A percentile compares a stretch with the other conserved stretches of the same genome.
phyloP scores from a whole-genome alignment of 2,329 filamentous ascomycete genomes.

The Aspergillus floridensis region DNA sequence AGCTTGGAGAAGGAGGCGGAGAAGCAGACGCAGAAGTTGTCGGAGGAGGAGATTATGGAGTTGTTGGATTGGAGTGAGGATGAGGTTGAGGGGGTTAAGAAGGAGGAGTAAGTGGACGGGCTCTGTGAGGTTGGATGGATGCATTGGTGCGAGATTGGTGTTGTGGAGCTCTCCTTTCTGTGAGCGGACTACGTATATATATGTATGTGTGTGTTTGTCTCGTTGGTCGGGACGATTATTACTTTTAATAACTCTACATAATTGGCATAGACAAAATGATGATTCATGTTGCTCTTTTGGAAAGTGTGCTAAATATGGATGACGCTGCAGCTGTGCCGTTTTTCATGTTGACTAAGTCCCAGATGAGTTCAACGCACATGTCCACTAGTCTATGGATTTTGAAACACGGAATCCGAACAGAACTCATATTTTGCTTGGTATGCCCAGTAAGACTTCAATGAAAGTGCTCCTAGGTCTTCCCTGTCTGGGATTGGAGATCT shows the following conservation, averaged over 20 bases:
- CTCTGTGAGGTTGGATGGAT: too few species aligned
- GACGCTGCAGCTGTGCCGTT: too few species aligned
- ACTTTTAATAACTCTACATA: neutral
- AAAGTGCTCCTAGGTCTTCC: too few species aligned
- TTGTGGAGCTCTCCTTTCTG: neutral
- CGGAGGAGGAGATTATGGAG: conserved; percentile 74
- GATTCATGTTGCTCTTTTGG: neutral
- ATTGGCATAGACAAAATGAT: neutral
- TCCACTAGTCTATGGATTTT: too few species aligned
- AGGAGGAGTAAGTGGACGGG: conserved; percentile 7
- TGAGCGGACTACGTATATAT: neutral
- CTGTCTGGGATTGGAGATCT: too few species aligned
- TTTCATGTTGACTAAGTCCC: too few species aligned
- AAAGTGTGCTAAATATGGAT: neutral
- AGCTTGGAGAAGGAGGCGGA: conserved; percentile 64
- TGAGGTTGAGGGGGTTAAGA: conserved; percentile 24
- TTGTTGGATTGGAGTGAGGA: conserved; percentile 57
- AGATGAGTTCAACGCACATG: too few species aligned
- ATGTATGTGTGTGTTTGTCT: neutral
- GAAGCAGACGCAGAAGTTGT: conserved; percentile 61
- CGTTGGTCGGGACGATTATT: neutral
- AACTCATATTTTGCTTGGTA: too few species aligned
- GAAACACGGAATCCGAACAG: too few species aligned
- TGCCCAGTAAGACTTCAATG: too few species aligned
- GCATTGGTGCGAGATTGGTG: neutral